Evolutionary conservation across 1,284 basidiomycete species (phyloP).

Genomic region (Cryptococcus hybrid): DNA sequence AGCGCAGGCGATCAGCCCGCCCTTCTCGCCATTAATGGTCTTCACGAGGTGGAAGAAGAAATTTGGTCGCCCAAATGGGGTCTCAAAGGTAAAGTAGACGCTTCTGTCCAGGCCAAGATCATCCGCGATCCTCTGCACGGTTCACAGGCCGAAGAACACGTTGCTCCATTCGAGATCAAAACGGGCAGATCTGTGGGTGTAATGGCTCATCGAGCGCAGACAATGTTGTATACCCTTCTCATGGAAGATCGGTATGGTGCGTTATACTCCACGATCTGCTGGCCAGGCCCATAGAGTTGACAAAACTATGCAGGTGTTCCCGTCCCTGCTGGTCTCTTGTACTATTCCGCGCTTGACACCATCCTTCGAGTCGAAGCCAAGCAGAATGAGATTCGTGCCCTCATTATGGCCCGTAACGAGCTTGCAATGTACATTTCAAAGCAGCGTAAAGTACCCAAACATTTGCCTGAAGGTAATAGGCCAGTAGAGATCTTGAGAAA

Average conservation of each 20-base stretch:
- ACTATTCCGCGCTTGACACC: slow-evolving; percentile 88
- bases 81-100: slow-evolving; percentile 94
- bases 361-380: slow-evolving; percentile 76
- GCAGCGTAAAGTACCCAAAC: slow-evolving; percentile 23
- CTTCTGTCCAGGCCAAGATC: slow-evolving; percentile 71
- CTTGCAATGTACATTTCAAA: slow-evolving; percentile 68
- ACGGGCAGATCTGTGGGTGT: slow-evolving; percentile 75
- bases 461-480: neutral
- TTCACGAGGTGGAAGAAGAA: slow-evolving; percentile 92
- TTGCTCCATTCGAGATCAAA: slow-evolving; percentile 86
- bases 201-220: slow-evolving; percentile 95
- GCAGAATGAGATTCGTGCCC: slow-evolving; percentile 77
- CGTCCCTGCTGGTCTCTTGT: slow-evolving; percentile 71
- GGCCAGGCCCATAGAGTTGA: neutral
- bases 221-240: slow-evolving; percentile 93
- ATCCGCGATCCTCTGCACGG: slow-evolving; percentile 31
- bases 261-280: slow-evolving; percentile 7
- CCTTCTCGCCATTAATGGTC: slow-evolving; percentile 64
- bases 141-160: slow-evolving; percentile 39
- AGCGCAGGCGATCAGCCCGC: slow-evolving; percentile 39
- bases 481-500: neutral
- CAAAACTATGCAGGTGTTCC: slow-evolving; percentile 24
- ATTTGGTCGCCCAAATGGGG: slow-evolving; percentile 96
- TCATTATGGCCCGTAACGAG: slow-evolving; percentile 81
- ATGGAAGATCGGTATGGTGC: slow-evolving; percentile 82